A percentile compares a stretch with the other conserved stretches of the same genome.
phyloP scores from a whole-genome alignment of 495 filamentous ascomycete species.

The Sporormia fimetaria region DNA sequence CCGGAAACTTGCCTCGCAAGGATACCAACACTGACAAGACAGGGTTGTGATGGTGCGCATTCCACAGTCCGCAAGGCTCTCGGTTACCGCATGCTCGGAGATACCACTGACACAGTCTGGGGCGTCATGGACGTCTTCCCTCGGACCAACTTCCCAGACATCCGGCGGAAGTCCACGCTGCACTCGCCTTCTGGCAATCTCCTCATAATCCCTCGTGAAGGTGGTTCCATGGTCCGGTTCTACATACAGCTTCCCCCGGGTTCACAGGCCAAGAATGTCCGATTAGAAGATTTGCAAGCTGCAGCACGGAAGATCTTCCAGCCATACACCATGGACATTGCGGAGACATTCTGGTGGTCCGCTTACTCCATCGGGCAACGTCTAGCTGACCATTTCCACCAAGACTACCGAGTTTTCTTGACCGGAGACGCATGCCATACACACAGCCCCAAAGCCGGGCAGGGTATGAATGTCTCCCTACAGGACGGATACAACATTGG shows the following conservation, averaged over 20 bases:
- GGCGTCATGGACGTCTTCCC: constrained; percentile 78
- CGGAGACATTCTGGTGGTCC: constrained; percentile 46
- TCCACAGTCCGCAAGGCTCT: constrained; percentile 55
- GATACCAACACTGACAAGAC: neutral
- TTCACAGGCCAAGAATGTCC: constrained; percentile 32
- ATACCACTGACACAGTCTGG: constrained; percentile 63
- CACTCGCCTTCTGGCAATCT: constrained; percentile 44
- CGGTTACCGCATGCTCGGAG: constrained; percentile 60
- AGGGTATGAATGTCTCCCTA: constrained; percentile 37
- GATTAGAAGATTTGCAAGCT: constrained; percentile 44
- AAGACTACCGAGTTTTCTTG: constrained; percentile 44
- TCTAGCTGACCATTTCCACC: constrained; percentile 45
- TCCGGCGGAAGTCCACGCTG: constrained; percentile 48
- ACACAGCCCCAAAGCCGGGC: constrained; percentile 51
- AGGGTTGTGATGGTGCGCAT: constrained; percentile 74
- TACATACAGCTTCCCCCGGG: constrained; percentile 55
- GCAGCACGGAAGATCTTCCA: constrained; percentile 48
- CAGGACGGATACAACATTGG: constrained; percentile 52
- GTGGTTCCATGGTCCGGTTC: constrained; percentile 47
- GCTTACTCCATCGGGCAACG: constrained; percentile 51
- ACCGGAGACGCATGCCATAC: constrained; percentile 53
- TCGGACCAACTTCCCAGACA: constrained; percentile 64
- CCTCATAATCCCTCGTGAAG: constrained; percentile 57
- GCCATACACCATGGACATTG: constrained; percentile 44
- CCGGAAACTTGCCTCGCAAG: neutral